Conservation (phyloP, 768 basidiomycete genomes). For the Termitomyces sp. region DNA sequence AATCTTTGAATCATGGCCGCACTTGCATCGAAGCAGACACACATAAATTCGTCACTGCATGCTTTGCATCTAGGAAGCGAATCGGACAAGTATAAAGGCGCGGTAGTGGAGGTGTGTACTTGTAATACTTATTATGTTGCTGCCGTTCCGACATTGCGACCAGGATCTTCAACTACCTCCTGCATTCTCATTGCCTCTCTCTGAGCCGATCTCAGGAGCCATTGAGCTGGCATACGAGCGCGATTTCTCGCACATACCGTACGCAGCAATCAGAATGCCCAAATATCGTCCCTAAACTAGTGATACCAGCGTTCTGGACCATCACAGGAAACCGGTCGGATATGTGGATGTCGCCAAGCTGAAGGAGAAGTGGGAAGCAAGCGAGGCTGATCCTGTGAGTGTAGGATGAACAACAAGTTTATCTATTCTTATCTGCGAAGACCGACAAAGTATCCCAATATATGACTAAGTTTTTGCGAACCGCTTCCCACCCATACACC, state of each 20-base stretch:
- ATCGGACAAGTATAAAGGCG: slow-evolving; percentile 69
- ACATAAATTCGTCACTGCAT: slow-evolving; percentile 5
- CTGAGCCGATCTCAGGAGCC: slow-evolving; percentile 67
- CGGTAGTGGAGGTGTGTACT: slow-evolving; percentile 77
- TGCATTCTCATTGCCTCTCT: slow-evolving; percentile 73
- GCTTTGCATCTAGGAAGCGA: slow-evolving; percentile 12
- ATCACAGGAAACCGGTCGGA: slow-evolving; percentile 68
- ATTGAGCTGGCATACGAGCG: slow-evolving; percentile 89
- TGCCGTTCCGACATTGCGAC: neutral
- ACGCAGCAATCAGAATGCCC: slow-evolving; percentile 7
- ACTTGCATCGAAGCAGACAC: slow-evolving; percentile 7
- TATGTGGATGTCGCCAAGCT: slow-evolving; percentile 76
- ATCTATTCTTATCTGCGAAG: slow-evolving; percentile 26
- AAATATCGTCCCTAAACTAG: neutral
- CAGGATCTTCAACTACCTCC: slow-evolving; percentile 82
- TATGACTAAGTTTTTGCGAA: slow-evolving; percentile 73
- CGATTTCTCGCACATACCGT: slow-evolving; percentile 95
- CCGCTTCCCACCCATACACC: slow-evolving; percentile 60
- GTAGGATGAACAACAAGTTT: neutral
- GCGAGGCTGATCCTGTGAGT: slow-evolving; percentile 64
- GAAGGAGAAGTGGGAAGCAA: slow-evolving; percentile 75
- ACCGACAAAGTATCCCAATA: slow-evolving; percentile 63
- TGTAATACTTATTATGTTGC: neutral
- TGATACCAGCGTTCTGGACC: slow-evolving; percentile 61
- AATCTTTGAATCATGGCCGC: slow-evolving; percentile 5